These are phyloP conservation scores for Raddia distichophylla DNA, from an alignment of 176 grass and related monocot species.

Conservation along the genomic window DNA sequence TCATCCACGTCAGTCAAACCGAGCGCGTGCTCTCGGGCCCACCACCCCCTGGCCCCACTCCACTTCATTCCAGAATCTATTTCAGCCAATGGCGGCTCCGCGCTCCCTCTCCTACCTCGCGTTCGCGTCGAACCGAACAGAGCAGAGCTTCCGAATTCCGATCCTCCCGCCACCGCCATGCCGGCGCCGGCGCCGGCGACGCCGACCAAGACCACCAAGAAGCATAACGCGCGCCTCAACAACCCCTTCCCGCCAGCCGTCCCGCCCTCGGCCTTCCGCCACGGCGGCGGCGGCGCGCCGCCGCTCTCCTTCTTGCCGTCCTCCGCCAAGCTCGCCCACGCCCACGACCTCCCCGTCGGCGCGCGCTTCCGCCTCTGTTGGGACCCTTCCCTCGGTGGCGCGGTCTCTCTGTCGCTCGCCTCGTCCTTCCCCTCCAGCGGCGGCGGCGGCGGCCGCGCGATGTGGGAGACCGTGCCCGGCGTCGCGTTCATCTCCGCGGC, in stretches of 20 bases:
- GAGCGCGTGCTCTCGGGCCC: slow-evolving; percentile 24
- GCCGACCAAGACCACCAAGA: slow-evolving; percentile 53
- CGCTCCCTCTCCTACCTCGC: neutral
- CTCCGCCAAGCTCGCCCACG: slow-evolving; percentile 61
- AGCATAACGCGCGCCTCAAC: slow-evolving; percentile 73
- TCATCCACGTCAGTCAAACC: slow-evolving; percentile 22
- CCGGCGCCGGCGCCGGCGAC: slow-evolving; percentile 8
- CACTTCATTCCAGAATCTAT: slow-evolving; percentile 62
- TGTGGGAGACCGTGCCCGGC: slow-evolving; percentile 76
- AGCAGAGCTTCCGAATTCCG: slow-evolving; percentile 20
- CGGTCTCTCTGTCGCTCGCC: slow-evolving; percentile 29
- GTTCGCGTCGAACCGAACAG: neutral
- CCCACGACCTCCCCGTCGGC: slow-evolving; percentile 57
- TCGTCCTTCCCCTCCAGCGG: neutral
- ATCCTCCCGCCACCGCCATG: slow-evolving; percentile 36
- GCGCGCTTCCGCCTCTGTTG: slow-evolving; percentile 61
- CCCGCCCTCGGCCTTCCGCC: slow-evolving; percentile 40
- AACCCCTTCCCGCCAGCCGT: slow-evolving; percentile 73
- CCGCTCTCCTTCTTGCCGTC: slow-evolving; percentile 51
- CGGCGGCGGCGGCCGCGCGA: neutral
- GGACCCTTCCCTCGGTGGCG: slow-evolving; percentile 49
- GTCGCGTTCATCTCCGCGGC: slow-evolving; percentile 79
- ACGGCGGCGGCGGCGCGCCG: slow-evolving; percentile 33
- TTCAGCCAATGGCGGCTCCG: slow-evolving; percentile 51
- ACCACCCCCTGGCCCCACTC: slow-evolving; percentile 10